Base-by-base conservation (phyloP, 805 yeast genomes). In the Ogataea ramenticola region DNA sequence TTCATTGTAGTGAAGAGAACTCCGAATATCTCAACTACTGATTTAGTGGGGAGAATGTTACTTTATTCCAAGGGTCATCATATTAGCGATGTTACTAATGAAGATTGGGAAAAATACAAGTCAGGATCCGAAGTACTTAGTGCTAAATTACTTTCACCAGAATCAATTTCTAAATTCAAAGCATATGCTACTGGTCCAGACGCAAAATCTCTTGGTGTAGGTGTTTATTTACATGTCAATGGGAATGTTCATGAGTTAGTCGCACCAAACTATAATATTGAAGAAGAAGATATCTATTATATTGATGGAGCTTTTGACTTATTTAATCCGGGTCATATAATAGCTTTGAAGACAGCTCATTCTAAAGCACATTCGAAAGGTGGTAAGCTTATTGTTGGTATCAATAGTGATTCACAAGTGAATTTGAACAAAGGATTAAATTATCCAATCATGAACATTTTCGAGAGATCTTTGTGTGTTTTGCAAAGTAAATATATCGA, bases 21-120 rank as follows among this genome's bases (percentile, higher is more conserved):
- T 0, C 91, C 89, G 14, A 90, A 90, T 56, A 93, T 93, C 38
- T 83, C 93, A 47, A 93, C 99, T 3, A 93, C 99, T 0, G 98
- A 93, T 57, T 72, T 93, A 44, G 96, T 93, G 44, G 93, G 90
- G 22, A 72, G 98, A 48, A 85, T 93, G 82, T 71, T 93, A 48
- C 62, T 79, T 45, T 69, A 69, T 55, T 70, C 80, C 43, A 79
- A 74, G 48, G 62, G 61, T 24, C 91, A 84, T 58, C 89, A 83
- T 58, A 61, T 70, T 40, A 51, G 50, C 22, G 52, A 68, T 1
- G 52, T 74, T 20, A 54, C 56, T 14, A 53, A 58, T 30, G 42
- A 44, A 3, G 57, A 59, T 41, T 54, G 54, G 54, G 35, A 44
- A 4, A 33, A 27, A 3, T 45, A 45, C 33, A 37, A 36, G 20